Evolutionary conservation across 2,329 filamentous ascomycete species (phyloP), one percentile per base, ranked within the genome.

Genomic region (Claviceps arundinis): DNA sequence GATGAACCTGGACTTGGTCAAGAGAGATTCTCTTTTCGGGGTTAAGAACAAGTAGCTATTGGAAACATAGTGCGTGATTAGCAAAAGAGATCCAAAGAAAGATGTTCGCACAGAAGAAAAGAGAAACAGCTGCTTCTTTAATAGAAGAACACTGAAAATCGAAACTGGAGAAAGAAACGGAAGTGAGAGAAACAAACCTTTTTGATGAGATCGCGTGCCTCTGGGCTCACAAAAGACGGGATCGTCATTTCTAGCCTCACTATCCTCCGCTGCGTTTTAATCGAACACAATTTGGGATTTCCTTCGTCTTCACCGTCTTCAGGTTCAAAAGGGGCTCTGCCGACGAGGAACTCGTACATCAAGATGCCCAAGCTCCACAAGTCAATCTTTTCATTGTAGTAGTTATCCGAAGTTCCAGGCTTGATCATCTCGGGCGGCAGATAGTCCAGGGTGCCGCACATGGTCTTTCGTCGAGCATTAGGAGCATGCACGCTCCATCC

Each of bases 401-500:
- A 94, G 70, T 93, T 95, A 62, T 93, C 87, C 60, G 83, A 80
- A 59, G 78, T 78, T 45, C 87, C 85, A 4, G 84, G 80, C 68
- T 85, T 87, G 68, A 97, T 80, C 93, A 98, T 98, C 81, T 98
- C 93, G 4, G 93, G 93, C 3, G 93, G 93, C 16, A 98, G 80
- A 68, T 98, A 98, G 70, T 98, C 93, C 43, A 97, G 80, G 17
- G 93, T 98, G 57, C 93, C 93, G 67, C 93, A 98, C 81, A 97
- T 90, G 52, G 93, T 98, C 64, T 90, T 85, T 56, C 93, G 79
- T 60, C 93, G 77, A 71, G 91, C 94, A 69, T 95, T 96, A 30
- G 93, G 93, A 5, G 93, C 93, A 68, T 98, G 93, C 4, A 97
- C 93, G 65, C 87, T 94, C 93, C 93, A 98, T 48, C 93, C 91